Evolutionary conservation across 805 yeast genomes (phyloP), one percentile per base, ranked within the genome.

Genomic region (Isabelozyma gotoi): DNA sequence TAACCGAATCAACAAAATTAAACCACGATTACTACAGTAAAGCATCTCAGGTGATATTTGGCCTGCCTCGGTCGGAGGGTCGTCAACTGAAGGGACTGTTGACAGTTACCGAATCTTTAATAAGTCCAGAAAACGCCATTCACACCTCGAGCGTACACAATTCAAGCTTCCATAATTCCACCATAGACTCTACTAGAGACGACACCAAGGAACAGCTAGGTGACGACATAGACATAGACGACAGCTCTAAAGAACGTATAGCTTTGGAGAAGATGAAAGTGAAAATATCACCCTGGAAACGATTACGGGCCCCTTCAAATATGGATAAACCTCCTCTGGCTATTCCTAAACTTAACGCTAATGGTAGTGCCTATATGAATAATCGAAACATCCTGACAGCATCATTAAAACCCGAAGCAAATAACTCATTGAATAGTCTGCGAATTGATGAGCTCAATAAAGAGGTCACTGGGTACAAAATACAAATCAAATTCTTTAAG

Each of bases 401-500:
- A 27, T 7, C 45, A 27, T 45, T 24, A 10, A 24, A 24, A 7
- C 29, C 29, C 12, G 29, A 24, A 24, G 29, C 45, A 34, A 7
- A 39, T 36, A 46, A 56, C 19, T 53, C 56, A 14, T 48, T 57
- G n/a, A 55, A 48, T 32, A 42, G 47, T n/a, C 42, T 46, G 39
- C 59, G 44, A 21, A 52, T 65, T 3, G 66, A 59, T 39, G 69
- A 63, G 11, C 47, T 63, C n/a, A 63, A 63, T 39, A 64, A 61
- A 42, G 67, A 60, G 45, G 51, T 70, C 19, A 65, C 72, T 3
- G 62, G 69, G 10, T 70, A 68, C 46, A 62, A 62, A 36, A 66
- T 59, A 29, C 62, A 74, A 55, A 59, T 73, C 49, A 59, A 68
- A 45, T 59, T 70, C 38, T 67, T 69, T 57, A 67, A 66, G 48